Conservation (phyloP, 2,329 filamentous ascomycete species). For the Dothistroma septosporum region DNA sequence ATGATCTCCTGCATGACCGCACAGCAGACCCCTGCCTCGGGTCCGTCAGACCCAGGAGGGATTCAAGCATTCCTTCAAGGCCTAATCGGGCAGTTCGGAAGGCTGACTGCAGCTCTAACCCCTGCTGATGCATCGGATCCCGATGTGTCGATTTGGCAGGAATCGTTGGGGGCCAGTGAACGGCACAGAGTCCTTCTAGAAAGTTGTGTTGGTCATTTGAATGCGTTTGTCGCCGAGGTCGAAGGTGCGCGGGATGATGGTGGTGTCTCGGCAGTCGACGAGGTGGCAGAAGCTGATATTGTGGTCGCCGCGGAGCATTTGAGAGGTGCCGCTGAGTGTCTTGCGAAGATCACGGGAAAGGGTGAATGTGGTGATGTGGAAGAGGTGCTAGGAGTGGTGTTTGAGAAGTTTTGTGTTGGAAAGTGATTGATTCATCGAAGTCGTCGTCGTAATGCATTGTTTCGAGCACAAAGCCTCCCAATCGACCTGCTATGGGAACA, state of each 20-base stretch:
- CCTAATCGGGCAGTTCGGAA: slow-evolving; percentile 64
- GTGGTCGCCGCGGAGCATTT: slow-evolving; percentile 88
- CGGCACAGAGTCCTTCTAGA: slow-evolving; percentile 78
- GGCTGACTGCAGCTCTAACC: slow-evolving; percentile 57
- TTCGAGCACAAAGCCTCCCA: slow-evolving; percentile 4
- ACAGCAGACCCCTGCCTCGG: slow-evolving; percentile 4
- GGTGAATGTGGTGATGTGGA: slow-evolving; percentile 87
- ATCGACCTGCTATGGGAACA: neutral
- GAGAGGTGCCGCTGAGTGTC: slow-evolving; percentile 69
- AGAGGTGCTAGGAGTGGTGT: slow-evolving; percentile 92
- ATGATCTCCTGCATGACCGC: slow-evolving; percentile 64
- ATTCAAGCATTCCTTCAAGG: slow-evolving; percentile 65
- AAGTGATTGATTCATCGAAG: slow-evolving; percentile 27
- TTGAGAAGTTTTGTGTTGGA: slow-evolving; percentile 69
- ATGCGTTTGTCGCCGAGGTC: slow-evolving; percentile 65
- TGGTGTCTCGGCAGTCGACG: slow-evolving; percentile 10
- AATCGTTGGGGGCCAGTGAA: slow-evolving; percentile 84
- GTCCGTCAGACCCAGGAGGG: slow-evolving; percentile 53
- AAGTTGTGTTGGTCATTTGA: slow-evolving; percentile 66
- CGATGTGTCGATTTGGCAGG: slow-evolving; percentile 67
- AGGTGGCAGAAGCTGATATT: slow-evolving; percentile 64
- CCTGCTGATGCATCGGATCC: slow-evolving; percentile 38
- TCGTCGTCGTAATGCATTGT: neutral
- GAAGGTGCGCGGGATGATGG: slow-evolving; percentile 3
- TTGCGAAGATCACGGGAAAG: slow-evolving; percentile 83